Percentiles rank a stretch among this genome's conserved stretches.
phyloP scores from a whole-genome alignment of 352 stramenopile genomes.

The Thalassiosira ordinaria region DNA sequence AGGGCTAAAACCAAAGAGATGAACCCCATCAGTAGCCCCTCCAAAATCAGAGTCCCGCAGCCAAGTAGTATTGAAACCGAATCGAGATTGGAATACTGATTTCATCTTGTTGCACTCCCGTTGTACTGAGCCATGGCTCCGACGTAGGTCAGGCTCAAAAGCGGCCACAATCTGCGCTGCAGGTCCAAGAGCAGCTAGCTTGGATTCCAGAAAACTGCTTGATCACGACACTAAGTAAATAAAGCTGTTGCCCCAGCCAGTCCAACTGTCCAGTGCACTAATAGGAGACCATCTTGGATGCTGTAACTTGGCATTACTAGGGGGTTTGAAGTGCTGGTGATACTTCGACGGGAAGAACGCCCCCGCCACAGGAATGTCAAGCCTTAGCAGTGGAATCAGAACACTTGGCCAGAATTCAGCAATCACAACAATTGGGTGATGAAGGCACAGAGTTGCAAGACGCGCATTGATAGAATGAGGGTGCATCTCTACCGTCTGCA shows the following conservation, averaged over 20 bases:
- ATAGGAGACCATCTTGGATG: not conserved
- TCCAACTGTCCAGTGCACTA: no score
- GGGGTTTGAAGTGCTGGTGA: not conserved
- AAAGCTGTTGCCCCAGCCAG: no score
- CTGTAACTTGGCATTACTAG: not conserved
- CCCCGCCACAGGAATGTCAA: not conserved
- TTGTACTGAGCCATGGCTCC: no score
- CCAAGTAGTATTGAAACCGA: no score
- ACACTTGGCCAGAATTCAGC: not conserved
- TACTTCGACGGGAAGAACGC: not conserved
- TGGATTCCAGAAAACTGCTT: no score
- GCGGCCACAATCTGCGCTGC: not conserved
- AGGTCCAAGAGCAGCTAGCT: no score
- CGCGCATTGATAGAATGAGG: no score
- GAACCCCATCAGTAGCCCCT: not conserved
- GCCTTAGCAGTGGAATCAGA: not conserved
- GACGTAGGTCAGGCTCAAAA: not conserved
- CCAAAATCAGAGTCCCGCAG: not conserved
- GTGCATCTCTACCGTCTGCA: no score
- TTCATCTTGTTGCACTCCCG: no score
- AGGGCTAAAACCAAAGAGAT: not conserved
- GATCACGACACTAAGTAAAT: no score
- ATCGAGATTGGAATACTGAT: no score
- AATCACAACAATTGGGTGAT: not conserved
- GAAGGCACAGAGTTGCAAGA: not conserved